These are phyloP conservation scores for Dioscorea zingiberensis DNA, from an alignment of 106 monocot species.

Conservation along the genomic window DNA sequence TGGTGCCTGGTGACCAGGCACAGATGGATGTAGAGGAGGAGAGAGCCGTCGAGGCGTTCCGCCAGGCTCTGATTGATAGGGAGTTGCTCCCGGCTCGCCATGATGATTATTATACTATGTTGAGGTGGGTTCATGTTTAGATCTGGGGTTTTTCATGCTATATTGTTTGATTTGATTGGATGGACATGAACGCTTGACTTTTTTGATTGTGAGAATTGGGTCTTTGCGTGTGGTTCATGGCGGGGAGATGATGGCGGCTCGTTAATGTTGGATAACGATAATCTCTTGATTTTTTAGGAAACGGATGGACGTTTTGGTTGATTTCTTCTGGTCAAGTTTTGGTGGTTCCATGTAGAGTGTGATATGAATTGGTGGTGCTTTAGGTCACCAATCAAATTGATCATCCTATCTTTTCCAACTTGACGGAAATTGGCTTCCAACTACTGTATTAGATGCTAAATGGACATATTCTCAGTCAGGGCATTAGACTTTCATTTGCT, in stretches of 20 bases:
- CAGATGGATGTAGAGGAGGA: conserved; percentile 28
- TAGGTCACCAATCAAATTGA: no score
- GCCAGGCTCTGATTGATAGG: conserved; percentile 40
- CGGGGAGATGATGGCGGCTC: neutral
- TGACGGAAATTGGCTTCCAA: no score
- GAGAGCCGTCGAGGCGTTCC: conserved; percentile 34
- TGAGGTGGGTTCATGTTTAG: conserved; percentile 13
- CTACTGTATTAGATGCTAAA: no score
- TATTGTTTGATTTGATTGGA: neutral
- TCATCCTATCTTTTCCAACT: no score
- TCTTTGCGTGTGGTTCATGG: no score
- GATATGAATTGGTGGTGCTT: no score
- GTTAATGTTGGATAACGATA: neutral
- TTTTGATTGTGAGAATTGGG: neutral
- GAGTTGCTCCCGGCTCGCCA: conserved; percentile 52
- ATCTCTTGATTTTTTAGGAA: neutral
- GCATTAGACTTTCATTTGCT: no score
- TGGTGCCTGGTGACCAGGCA: neutral
- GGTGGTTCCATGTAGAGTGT: no score
- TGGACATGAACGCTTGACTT: neutral
- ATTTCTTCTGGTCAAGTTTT: no score
- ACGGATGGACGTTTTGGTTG: neutral
- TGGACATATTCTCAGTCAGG: no score
- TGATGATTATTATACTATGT: conserved; percentile 65
- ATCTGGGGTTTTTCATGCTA: neutral